Percentiles rank a stretch among this genome's conserved stretches.
Evolutionary conservation across 441 rosid genomes (phyloP).

Genomic region (Populus hybrid): DNA sequence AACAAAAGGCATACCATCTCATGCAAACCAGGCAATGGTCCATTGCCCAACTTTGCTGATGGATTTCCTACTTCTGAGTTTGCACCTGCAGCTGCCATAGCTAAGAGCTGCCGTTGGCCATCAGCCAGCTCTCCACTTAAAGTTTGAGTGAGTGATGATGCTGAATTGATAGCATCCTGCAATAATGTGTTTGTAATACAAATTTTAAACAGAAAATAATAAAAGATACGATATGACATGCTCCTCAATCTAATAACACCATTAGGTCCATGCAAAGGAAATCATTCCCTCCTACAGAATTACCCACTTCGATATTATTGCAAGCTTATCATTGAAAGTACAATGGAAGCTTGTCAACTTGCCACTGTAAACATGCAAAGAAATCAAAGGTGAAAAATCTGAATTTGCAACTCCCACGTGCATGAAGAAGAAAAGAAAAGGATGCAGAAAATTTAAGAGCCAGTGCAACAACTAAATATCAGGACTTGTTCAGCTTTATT

Average conservation of each 20-base stretch:
- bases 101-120: slow-evolving; percentile 63
- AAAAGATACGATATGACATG: background rate
- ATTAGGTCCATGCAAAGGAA: background rate
- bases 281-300: background rate
- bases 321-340: background rate
- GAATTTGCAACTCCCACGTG: background rate
- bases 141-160: slow-evolving; percentile 55
- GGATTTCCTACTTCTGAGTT: slow-evolving; percentile 44
- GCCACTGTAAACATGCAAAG: background rate
- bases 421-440: background rate
- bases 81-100: slow-evolving; percentile 60
- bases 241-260: background rate
- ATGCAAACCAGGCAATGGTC: slow-evolving; percentile 54
- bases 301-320: background rate
- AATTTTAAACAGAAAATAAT: background rate
- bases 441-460: background rate
- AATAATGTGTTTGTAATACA: slow-evolving; percentile 16
- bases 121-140: slow-evolving; percentile 68
- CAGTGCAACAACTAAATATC: background rate
- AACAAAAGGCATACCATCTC: slow-evolving; percentile 41
- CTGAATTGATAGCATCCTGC: slow-evolving; percentile 71
- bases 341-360: background rate
- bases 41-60: slow-evolving; percentile 49
- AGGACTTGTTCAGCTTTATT: background rate
- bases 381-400: background rate